Conservation (phyloP, 2,329 filamentous ascomycete species). For the Cordyceps pruinosa region DNA sequence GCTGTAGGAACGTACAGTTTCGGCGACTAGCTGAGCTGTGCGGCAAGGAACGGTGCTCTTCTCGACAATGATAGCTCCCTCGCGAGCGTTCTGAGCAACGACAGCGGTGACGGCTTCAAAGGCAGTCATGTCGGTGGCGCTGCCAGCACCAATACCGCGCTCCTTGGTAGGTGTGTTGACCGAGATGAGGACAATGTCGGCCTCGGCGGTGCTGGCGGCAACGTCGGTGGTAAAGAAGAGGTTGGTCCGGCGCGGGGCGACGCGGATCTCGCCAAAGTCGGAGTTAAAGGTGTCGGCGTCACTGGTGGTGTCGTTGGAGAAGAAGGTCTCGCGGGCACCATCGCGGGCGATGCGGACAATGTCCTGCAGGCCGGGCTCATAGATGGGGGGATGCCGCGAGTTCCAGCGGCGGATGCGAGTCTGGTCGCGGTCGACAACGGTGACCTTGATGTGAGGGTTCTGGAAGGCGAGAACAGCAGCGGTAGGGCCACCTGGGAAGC, state of each 20-base stretch:
- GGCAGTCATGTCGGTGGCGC: conserved; percentile 64
- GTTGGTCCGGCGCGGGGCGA: conserved; percentile 51
- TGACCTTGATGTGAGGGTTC: conserved; percentile 63
- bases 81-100: conserved; percentile 59
- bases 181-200: conserved; percentile 67
- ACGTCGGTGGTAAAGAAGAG: conserved; percentile 68
- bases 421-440: conserved; percentile 65
- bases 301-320: conserved; percentile 31
- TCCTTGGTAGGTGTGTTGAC: conserved; percentile 77
- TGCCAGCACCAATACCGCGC: conserved; percentile 60
- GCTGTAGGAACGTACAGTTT: conserved; percentile 46
- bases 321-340: conserved; percentile 39
- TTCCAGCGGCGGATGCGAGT: conserved; percentile 66
- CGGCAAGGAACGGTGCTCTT: conserved; percentile 75
- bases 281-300: conserved; percentile 25
- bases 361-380: conserved; percentile 64
- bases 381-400: conserved; percentile 64
- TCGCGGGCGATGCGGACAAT: conserved; percentile 60
- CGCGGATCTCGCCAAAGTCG: conserved; percentile 25
- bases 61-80: conserved; percentile 69
- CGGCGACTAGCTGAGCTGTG: conserved; percentile 62
- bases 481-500: conserved; percentile 58
- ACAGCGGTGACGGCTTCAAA: conserved; percentile 63
- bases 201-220: conserved; percentile 52
- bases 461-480: conserved; percentile 67